Evolutionary conservation across 192 early-diverging fungal genomes (phyloP).

Genomic region (Coemansia umbellata): DNA sequence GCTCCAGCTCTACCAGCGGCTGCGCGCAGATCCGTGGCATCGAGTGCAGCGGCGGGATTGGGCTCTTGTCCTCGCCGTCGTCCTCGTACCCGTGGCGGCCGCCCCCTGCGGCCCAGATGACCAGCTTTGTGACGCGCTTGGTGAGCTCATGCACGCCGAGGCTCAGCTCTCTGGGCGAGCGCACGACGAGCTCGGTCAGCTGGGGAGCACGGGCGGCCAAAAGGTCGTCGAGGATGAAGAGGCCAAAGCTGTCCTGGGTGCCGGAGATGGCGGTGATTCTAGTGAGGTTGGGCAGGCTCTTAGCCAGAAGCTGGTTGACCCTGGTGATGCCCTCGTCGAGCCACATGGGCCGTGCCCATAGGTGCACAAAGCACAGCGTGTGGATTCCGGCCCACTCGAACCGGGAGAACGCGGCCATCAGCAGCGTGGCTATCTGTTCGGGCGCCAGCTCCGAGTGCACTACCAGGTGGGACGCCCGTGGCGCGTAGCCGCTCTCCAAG

Average conservation of each 20-base stretch:
- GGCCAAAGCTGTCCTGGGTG: conserved; percentile 36
- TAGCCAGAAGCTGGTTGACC: conserved; percentile 13
- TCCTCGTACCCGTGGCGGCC: neutral
- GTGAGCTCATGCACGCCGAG: conserved; percentile 8
- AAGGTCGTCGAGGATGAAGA: conserved; percentile 39
- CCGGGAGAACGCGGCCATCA: conserved; percentile 9
- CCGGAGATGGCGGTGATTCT: conserved; percentile 24
- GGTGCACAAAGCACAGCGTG: conserved; percentile 24
- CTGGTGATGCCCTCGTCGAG: conserved; percentile 19
- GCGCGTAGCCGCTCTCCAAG: conserved; percentile 41
- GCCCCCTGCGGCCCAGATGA: neutral
- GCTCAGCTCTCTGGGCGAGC: conserved; percentile 1
- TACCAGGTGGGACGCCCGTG: conserved; percentile 17
- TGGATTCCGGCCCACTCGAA: conserved; percentile 33
- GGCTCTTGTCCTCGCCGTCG: neutral
- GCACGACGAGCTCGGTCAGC: conserved; percentile 8
- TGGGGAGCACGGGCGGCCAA: conserved; percentile 10
- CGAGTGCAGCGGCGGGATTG: neutral
- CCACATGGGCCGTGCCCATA: conserved; percentile 1
- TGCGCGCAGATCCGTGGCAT: conserved; percentile 15
- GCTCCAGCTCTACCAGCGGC: conserved; percentile 19
- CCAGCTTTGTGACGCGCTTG: neutral
- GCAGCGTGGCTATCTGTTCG: neutral
- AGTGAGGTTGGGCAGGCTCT: conserved; percentile 11
- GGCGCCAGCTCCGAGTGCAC: neutral